A percentile compares a stretch with the other conserved stretches of the same genome.
phyloP scores from a whole-genome alignment of 192 early-diverging fungal genomes.

The Backusella liffmaniae region DNA sequence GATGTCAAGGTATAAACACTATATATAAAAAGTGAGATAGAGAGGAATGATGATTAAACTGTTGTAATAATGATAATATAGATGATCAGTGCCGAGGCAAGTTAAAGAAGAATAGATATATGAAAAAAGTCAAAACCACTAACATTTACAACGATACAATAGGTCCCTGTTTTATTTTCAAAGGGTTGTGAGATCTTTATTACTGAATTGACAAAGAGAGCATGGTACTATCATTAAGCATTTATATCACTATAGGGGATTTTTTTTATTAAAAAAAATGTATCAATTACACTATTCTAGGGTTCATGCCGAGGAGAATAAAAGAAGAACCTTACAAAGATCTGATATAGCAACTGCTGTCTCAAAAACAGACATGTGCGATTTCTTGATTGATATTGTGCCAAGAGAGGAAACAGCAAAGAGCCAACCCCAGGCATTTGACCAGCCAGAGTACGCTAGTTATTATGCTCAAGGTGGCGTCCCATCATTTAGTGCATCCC shows the following conservation, averaged over 20 bases:
- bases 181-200: conserved; percentile 98
- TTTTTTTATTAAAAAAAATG: too few relatives aligned
- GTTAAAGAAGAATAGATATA: conserved; percentile 20
- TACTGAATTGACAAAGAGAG: conserved; percentile 79
- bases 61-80: conserved; percentile 10
- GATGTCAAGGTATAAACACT: conserved; percentile 75
- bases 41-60: background rate
- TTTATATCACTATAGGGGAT: too few relatives aligned
- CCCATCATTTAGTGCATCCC: background rate
- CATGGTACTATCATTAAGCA: conserved; percentile 50
- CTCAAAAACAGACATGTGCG: conserved; percentile 89
- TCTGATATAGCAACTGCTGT: conserved; percentile 88
- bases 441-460: conserved; percentile 8
- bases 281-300: conserved; percentile 26
- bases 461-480: background rate
- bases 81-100: conserved; percentile 63
- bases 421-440: background rate
- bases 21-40: background rate
- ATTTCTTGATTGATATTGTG: conserved; percentile 98
- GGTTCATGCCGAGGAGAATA: conserved; percentile 95
- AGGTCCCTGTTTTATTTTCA: conserved; percentile 93
- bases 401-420: conserved; percentile 74
- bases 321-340: conserved; percentile 90
- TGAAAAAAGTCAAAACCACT: too few relatives aligned
- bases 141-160: conserved; percentile 38